Evolutionary conservation across 2,329 filamentous ascomycete species (phyloP).

Genomic region (Blastomyces gilchristii): DNA sequence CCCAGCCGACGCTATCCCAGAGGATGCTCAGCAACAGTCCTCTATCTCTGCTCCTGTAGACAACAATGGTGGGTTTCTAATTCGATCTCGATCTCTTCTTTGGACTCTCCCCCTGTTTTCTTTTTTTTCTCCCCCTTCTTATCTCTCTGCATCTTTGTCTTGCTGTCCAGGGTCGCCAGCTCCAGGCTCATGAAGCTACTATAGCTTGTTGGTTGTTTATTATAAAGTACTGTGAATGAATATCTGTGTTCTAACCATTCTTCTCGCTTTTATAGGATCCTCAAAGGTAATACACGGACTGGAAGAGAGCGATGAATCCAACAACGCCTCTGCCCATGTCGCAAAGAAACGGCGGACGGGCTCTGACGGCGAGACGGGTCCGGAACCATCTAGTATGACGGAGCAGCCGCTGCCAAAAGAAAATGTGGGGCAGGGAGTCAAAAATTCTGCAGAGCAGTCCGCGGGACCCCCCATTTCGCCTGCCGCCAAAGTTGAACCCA

Average conservation of each 20-base stretch:
- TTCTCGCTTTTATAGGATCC: constrained; percentile 14
- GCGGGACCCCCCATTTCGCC: not conserved
- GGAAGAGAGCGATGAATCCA: constrained; percentile 26
- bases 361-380: constrained; percentile 19
- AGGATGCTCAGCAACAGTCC: constrained; percentile 21
- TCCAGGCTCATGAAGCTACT: not conserved
- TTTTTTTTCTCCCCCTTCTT: not conserved
- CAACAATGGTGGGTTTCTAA: constrained; percentile 25
- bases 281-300: constrained; percentile 26
- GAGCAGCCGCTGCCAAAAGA: not conserved
- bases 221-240: not conserved
- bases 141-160: not conserved
- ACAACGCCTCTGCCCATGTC: constrained; percentile 25
- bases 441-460: constrained; percentile 3
- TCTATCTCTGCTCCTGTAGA: constrained; percentile 22
- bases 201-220: not conserved
- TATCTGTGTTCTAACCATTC: not conserved
- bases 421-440: constrained; percentile 11
- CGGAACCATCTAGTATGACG: not conserved
- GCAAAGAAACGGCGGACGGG: constrained; percentile 34
- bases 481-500: constrained; percentile 15
- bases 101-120: not conserved
- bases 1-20: constrained; percentile 23
- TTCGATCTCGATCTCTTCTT: not conserved
- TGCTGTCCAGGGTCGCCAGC: not conserved